A percentile compares a stretch with the other conserved stretches of the same genome.
Evolutionary conservation across 306 rosid genomes (phyloP).

Genomic region (Purshia tridentata): DNA sequence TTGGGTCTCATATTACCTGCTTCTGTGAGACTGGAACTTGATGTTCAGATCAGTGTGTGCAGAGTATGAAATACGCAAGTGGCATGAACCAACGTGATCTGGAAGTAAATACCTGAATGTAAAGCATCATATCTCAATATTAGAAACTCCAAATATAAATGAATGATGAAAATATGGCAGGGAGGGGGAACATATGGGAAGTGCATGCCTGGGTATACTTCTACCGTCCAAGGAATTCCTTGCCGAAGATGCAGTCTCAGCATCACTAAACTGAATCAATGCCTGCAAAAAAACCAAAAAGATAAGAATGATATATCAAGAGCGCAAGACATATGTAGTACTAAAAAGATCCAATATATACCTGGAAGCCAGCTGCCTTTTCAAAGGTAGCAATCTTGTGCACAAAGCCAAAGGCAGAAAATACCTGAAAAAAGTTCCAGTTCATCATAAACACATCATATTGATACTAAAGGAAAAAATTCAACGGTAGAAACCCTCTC

Average conservation of each 20-base stretch:
- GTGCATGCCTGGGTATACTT: conserved; percentile 80
- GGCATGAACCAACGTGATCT: conserved; percentile 75
- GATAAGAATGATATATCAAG: conserved; percentile 11
- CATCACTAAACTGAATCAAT: conserved; percentile 80
- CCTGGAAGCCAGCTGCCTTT: conserved; percentile 97
- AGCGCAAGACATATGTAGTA: neutral
- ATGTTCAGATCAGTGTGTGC: conserved; percentile 91
- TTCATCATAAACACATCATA: conserved; percentile 19
- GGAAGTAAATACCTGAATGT: conserved; percentile 78
- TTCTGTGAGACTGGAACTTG: conserved; percentile 92
- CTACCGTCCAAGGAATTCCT: conserved; percentile 91
- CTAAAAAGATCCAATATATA: conserved; percentile 24
- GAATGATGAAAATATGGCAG: neutral
- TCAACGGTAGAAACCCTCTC: conserved; percentile 30
- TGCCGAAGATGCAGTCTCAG: conserved; percentile 80
- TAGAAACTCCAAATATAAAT: conserved; percentile 23
- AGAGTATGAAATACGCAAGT: conserved; percentile 84
- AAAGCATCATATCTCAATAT: conserved; percentile 27
- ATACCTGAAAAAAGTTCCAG: conserved; percentile 50
- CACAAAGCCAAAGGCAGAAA: conserved; percentile 90
- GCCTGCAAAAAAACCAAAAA: conserved; percentile 50
- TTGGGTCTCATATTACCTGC: conserved; percentile 62
- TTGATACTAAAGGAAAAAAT: conserved; percentile 8
- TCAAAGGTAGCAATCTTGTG: conserved; percentile 91
- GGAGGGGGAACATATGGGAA: conserved; percentile 8